Evolutionary conservation across 2,329 filamentous ascomycete species (phyloP), one percentile per base, ranked within the genome.

Genomic region (Colletotrichum echinochloae): DNA sequence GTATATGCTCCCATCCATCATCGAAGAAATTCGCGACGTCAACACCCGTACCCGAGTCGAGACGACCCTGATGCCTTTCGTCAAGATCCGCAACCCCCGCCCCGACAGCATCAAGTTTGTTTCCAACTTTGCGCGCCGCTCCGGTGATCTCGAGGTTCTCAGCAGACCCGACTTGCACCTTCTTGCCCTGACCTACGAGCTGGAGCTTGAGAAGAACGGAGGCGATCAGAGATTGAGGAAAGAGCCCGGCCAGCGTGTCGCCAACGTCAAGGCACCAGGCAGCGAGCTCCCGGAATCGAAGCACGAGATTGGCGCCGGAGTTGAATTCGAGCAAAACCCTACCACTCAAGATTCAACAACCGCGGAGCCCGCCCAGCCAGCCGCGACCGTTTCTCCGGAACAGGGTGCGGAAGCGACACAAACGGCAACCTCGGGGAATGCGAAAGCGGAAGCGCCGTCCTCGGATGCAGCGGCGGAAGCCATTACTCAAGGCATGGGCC

Each of bases 131-230:
- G 93, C 96, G 54, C 89, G 93, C 65, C 92, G 90, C 79, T 98
- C 96, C 0, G 96, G 96, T 65, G 96, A 99, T 80, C 86, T 95
- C 72, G 89, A 92, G 14, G 95, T 98, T 0, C 84, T 99, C 69
- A 98, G 95, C 82, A 90, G 88, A 78, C 92, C 94, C 1, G 96
- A 99, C 89, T 84, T 98, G 71, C 92, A 97, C 75, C 88, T 99
- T 49, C 84, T 98, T 77, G 96, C 95, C 11, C 84, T 99, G 66
- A 92, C 94, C 1, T 98, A 98, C 79, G 96, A 99, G 79, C 79
- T 98, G n/a, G 95, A 98, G 76, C 92, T 93, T 76, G 95, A 98
- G 83, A 86, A 91, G 69, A 97, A 97, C 78, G 90, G 91, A n/a
- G 95, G 95, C 2, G 91, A 97, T 78, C 97, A 94, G 92, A 88